Base-by-base conservation (phyloP, 2,329 filamentous ascomycete genomes). In the Hymenoscyphus fructigenus region DNA sequence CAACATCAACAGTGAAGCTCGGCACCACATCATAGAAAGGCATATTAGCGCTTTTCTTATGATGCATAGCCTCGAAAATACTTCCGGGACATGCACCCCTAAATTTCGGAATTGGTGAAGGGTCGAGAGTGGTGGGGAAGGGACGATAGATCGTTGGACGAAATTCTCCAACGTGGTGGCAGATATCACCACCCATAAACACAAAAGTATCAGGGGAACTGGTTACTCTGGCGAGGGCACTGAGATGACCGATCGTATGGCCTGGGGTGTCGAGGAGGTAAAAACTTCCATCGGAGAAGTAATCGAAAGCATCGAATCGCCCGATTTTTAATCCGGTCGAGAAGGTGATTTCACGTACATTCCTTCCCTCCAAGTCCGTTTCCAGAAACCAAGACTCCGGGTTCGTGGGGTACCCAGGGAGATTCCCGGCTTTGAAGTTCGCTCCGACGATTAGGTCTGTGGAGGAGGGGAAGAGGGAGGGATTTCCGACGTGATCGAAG, bases 221-320 rank as follows among this genome's bases (percentile, higher is more conserved):
- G 0, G 76, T 76, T 0, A 78, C 80, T 7, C 83, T 75, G 0
- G 81, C 83, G 0, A 86, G 75, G 3, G 77, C 83, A 64, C 78
- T 80, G n/a, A 83, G 74, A 69, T 84, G 83, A 1, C 81, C 82
- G 12, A 82, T 72, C 0, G 80, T 78, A 69, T 86, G 83, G 1
- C 85, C 85, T 0, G 83, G 83, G 2, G 80, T 79, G 67, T 84
- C 76, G 32, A 87, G 76, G 1, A 87, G 76, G 69, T 85, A 85
- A 68, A 87, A 84, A 26, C 76, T 79, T 1, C 83, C 84, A 69
- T 87, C 84, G 6, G 79, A 78, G 62, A 85, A 86, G 70, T 80
- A 86, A 69, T 86, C 84, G 44, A 76, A 74, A 0, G 82, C 81
- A 41, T 76, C 70, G 69, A 83, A 83, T 9, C 77, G 71, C 1